A percentile compares a stretch with the other conserved stretches of the same genome.
These are phyloP conservation scores for Hanseniaspora lindneri DNA, from an alignment of 805 yeast species.

Conservation along the genomic window DNA sequence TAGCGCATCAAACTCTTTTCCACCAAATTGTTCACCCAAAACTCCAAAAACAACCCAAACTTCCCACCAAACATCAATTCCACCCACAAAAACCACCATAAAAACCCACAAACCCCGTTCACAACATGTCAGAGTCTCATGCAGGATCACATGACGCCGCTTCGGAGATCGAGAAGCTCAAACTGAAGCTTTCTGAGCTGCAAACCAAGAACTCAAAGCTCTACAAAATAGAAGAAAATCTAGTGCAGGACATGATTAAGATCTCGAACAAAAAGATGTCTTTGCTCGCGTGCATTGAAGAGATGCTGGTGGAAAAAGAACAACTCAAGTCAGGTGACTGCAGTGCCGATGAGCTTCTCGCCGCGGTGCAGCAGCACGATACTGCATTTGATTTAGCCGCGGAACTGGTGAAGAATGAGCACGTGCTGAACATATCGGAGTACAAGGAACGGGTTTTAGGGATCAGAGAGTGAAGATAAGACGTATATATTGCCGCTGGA, in stretches of 20 bases:
- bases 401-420: background rate
- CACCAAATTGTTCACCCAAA: no score
- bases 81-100: no score
- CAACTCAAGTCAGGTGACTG: background rate
- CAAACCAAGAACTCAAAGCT: conserved; percentile 5
- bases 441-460: conserved; percentile 1
- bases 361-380: background rate
- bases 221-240: conserved; percentile 6
- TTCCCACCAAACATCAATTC: no score
- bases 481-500: no score
- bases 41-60: no score
- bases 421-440: background rate
- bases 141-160: background rate
- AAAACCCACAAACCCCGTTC: no score
- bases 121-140: background rate
- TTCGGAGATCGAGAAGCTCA: background rate
- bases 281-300: background rate
- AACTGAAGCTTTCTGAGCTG: background rate
- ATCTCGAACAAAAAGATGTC: conserved; percentile 9
- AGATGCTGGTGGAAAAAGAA: conserved; percentile 1
- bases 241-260: conserved; percentile 2
- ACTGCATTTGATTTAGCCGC: background rate
- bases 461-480: background rate
- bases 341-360: background rate
- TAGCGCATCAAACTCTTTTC: no score